Base-by-base conservation (phyloP, 352 stramenopile genomes). In the Peronospora destructor region DNA sequence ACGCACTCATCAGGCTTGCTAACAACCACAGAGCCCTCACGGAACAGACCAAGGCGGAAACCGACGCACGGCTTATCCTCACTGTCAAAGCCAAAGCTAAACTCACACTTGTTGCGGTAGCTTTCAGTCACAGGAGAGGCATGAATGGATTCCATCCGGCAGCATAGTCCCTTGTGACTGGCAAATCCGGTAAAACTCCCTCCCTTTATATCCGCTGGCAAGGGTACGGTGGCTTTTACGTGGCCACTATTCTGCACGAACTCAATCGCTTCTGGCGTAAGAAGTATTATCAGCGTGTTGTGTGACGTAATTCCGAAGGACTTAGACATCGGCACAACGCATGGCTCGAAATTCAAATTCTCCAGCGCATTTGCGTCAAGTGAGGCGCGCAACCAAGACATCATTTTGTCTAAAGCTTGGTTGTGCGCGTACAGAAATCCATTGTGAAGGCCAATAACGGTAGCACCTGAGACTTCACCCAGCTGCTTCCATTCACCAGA, bases 101-200 rank as follows among this genome's bases (percentile, higher is more conserved):
- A 98, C 59, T 98, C 94, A 61, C 87, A 97, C 73, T 98, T 99
- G 81, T 99, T 98, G 28, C 95, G 76, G 66, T 98, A 97, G 19
- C 87, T 85, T 60, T 91, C 73, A 1, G 79, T 79, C 36, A 73
- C 56, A 2, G 91, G 91, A 21, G 87, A 97, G 11, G 78, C 62
- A 12, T 88, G 58, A 40, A 97, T 94, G 32, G 81, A 76, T 33
- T 97, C 75, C 59, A 97, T 84, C 0, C 77, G 65, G 38, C 85
- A 95, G 59, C 79, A 89, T 14, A 93, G 51, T 0, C 79, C 79
- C 45, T 89, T 91, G 71, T 93, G 79, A 45, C 78, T 90, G 1
- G 81, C 75, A 43, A 92, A 87, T 0, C 74, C 78, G 0, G 62
- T 71, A 54, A 91, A 66, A 12, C 14, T 49, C 0, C 43, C 35